A percentile compares a stretch with the other conserved stretches of the same genome.
These are phyloP conservation scores for Pezicula radicicola DNA, from an alignment of 2,329 filamentous ascomycete genomes.

Conservation along the genomic window DNA sequence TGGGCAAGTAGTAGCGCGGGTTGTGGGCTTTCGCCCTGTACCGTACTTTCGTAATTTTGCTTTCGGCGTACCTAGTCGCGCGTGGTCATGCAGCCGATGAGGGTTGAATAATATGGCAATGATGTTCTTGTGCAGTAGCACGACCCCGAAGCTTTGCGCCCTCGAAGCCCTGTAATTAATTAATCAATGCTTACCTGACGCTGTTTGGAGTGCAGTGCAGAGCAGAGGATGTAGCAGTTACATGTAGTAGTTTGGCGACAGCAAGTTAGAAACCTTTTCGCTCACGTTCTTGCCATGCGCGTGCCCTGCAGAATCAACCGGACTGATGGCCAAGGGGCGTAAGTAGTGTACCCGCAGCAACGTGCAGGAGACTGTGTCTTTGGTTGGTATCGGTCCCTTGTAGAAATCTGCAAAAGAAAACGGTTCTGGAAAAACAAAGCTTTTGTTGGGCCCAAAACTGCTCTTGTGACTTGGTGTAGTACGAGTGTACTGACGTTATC, in stretches of 20 bases:
- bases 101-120: no score
- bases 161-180: no score
- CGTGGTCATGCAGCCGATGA: no score
- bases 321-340: not conserved
- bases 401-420: not conserved
- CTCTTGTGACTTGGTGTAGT: not conserved
- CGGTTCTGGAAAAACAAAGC: not conserved
- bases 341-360: not conserved
- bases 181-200: no score
- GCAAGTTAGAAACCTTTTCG: not conserved
- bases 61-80: no score
- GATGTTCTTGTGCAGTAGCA: no score
- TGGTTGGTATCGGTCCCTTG: conserved; percentile 1
- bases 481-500: not conserved
- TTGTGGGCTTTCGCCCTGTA: no score
- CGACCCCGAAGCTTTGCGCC: no score
- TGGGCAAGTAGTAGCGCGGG: no score
- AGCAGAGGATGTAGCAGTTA: not conserved
- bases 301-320: not conserved
- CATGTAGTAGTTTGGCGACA: no score
- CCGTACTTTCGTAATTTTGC: no score
- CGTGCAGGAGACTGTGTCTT: not conserved
- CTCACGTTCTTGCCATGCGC: not conserved
- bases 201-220: not conserved
- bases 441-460: not conserved